phyloP scores from a whole-genome alignment of 352 stramenopile genomes.

The Phytophthora citrophthora region DNA sequence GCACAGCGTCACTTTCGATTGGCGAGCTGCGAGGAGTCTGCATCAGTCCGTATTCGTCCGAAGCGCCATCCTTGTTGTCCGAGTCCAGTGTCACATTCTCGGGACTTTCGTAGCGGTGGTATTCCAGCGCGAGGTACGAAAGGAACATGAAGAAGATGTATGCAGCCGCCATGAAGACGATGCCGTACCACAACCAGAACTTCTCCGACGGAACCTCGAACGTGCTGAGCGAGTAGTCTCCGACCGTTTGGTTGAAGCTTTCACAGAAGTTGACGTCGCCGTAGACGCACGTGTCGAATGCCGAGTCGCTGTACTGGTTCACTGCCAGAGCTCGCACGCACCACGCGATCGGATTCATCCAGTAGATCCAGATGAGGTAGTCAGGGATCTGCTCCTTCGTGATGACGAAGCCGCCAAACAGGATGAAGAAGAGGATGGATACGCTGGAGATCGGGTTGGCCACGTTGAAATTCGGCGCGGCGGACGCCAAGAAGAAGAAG shows the following conservation, averaged over 20 bases:
- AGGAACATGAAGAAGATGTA: constrained; percentile 21
- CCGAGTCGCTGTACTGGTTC: constrained; percentile 16
- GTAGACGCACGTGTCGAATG: constrained; percentile 9
- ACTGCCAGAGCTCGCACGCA: constrained; percentile 9
- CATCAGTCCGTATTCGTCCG: constrained; percentile 2
- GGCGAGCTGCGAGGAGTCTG: constrained; percentile 1
- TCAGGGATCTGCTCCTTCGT: constrained; percentile 18
- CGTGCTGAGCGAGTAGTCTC: constrained; percentile 9
- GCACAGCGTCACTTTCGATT: neutral
- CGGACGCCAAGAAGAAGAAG: constrained; percentile 35
- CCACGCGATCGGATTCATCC: constrained; percentile 14
- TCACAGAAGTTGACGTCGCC: constrained; percentile 6
- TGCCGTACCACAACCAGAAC: constrained; percentile 22
- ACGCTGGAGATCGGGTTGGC: constrained; percentile 21
- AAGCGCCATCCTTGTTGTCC: neutral
- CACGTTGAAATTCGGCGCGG: constrained; percentile 25
- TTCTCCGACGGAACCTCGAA: constrained; percentile 20
- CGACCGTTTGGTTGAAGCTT: neutral
- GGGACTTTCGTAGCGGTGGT: constrained; percentile 6
- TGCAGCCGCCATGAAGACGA: constrained; percentile 3
- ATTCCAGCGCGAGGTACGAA: constrained; percentile 13
- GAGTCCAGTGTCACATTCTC: constrained; percentile 9
- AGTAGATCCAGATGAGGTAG: constrained; percentile 21
- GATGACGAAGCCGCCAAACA: constrained; percentile 14
- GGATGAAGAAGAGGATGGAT: constrained; percentile 16